Conservation (phyloP, 176 grass and related monocot genomes). For the Eleusine coracana region DNA sequence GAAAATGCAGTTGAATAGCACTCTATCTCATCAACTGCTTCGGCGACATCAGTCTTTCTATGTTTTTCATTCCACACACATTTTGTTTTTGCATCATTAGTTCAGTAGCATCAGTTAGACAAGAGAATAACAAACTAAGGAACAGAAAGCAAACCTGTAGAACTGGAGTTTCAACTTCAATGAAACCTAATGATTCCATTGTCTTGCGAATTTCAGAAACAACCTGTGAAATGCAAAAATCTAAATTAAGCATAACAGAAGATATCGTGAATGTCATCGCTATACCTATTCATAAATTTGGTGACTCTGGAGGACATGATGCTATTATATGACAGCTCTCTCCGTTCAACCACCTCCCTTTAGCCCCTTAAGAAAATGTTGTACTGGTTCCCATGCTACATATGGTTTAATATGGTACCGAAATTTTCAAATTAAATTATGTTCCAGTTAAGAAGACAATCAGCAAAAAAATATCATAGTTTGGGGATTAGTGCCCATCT, state of each 20-base stretch:
- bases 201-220: slow-evolving; percentile 93
- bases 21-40: slow-evolving; percentile 4
- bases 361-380: slow-evolving; percentile 11
- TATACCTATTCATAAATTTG: slow-evolving; percentile 6
- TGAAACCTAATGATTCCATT: slow-evolving; percentile 97
- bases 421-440: slow-evolving; percentile 25
- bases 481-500: slow-evolving; percentile 11
- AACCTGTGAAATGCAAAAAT: slow-evolving; percentile 56
- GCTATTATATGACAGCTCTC: slow-evolving; percentile 11
- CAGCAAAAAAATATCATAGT: background rate
- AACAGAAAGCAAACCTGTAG: slow-evolving; percentile 71
- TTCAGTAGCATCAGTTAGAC: slow-evolving; percentile 1
- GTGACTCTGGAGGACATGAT: slow-evolving; percentile 15
- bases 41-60: background rate
- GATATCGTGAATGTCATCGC: background rate
- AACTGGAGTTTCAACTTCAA: slow-evolving; percentile 99
- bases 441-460: background rate
- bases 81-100: slow-evolving; percentile 14
- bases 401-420: slow-evolving; percentile 9
- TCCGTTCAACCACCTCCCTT: slow-evolving; percentile 8
- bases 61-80: background rate
- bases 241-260: slow-evolving; percentile 34
- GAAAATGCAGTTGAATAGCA: background rate
- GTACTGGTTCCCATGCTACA: slow-evolving; percentile 7
- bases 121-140: slow-evolving; percentile 19